Conservation (phyloP, 129 eudicot genomes). For the Helianthus annuus region DNA sequence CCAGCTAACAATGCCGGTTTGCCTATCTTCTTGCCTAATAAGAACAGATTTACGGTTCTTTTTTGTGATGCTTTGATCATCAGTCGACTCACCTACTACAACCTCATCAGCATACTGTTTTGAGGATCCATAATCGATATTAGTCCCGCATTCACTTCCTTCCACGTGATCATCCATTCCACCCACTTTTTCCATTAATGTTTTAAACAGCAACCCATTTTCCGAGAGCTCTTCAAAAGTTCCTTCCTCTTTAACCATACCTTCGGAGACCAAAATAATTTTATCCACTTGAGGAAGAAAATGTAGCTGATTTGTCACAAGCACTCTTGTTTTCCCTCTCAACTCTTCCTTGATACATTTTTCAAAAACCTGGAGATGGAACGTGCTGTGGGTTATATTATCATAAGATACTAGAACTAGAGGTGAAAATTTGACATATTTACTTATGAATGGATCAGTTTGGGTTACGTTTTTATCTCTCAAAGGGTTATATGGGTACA, state of each 20-base stretch:
- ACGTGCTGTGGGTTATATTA: not conserved
- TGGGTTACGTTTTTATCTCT: not conserved
- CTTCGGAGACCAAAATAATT: constrained; percentile 78
- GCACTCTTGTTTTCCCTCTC: constrained; percentile 83
- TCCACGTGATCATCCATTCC: constrained; percentile 80
- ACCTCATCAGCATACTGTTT: constrained; percentile 44
- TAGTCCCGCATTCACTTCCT: constrained; percentile 39
- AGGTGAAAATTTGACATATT: not conserved
- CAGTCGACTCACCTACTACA: constrained; percentile 25
- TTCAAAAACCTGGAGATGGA: constrained; percentile 62
- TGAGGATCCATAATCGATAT: constrained; percentile 35
- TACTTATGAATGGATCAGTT: not conserved
- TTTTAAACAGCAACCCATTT: constrained; percentile 61
- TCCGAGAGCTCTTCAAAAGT: constrained; percentile 83
- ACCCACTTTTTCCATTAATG: constrained; percentile 92
- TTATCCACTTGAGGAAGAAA: constrained; percentile 90
- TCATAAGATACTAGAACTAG: not conserved
- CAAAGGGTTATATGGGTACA: not conserved
- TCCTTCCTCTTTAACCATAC: constrained; percentile 87
- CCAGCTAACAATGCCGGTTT: constrained; percentile 93
- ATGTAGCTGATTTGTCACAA: constrained; percentile 96
- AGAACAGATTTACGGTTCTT: constrained; percentile 71
- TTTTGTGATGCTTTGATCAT: constrained; percentile 37
- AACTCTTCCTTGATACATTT: constrained; percentile 84
- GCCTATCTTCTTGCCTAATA: constrained; percentile 91